phyloP scores from a whole-genome alignment of 768 basidiomycete species.

The Lyophyllum semitale region DNA sequence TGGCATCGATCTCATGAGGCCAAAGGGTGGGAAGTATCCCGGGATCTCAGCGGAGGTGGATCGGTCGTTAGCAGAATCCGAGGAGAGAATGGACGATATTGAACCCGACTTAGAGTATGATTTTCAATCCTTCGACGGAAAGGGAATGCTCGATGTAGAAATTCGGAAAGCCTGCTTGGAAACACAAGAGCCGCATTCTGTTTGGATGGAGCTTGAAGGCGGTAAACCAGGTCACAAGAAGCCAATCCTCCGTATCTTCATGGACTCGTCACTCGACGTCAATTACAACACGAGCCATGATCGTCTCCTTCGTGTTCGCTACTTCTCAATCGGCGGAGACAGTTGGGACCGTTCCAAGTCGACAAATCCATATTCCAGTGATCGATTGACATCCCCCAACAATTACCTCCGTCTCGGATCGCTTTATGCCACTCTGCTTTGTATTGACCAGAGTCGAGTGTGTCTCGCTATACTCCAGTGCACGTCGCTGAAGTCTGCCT shows the following conservation, averaged over 20 bases:
- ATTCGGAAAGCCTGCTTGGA: neutral
- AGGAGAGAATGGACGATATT: neutral
- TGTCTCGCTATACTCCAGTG: slow-evolving; percentile 11
- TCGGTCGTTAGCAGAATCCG: slow-evolving; percentile 11
- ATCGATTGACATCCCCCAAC: too few relatives aligned
- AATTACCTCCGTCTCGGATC: neutral
- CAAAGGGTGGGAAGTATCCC: slow-evolving; percentile 27
- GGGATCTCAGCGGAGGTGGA: slow-evolving; percentile 27
- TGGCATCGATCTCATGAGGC: slow-evolving; percentile 23
- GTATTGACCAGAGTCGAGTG: slow-evolving; percentile 1
- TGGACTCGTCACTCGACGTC: slow-evolving; percentile 15
- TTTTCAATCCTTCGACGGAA: neutral
- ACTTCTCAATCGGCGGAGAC: slow-evolving; percentile 18
- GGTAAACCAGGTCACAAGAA: slow-evolving; percentile 16
- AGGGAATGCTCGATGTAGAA: neutral
- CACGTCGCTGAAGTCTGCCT: slow-evolving; percentile 8
- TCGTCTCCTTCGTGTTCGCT: slow-evolving; percentile 20
- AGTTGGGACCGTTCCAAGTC: slow-evolving; percentile 10
- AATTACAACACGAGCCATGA: slow-evolving; percentile 19
- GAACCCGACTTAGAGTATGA: neutral
- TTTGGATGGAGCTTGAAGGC: slow-evolving; percentile 11
- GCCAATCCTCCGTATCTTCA: slow-evolving; percentile 10
- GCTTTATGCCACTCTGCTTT: slow-evolving; percentile 14
- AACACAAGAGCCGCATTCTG: neutral
- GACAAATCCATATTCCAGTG: neutral